Evolutionary conservation across 768 basidiomycete species (phyloP).

Genomic region (Amanita molliuscula): DNA sequence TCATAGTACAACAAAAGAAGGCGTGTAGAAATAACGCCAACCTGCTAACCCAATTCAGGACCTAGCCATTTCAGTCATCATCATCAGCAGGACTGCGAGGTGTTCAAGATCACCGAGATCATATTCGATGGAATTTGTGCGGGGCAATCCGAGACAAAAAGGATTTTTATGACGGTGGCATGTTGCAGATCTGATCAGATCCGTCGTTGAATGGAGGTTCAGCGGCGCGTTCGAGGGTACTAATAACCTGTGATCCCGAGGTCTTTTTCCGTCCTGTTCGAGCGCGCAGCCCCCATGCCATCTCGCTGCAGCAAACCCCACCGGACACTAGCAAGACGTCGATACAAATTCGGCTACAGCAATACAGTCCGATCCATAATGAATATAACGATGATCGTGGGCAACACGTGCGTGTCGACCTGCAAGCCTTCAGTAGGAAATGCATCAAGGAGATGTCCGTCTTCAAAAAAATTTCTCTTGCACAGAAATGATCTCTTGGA

Average conservation of each 20-base stretch:
- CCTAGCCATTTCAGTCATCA: slow-evolving; percentile 18
- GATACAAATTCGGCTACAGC: slow-evolving; percentile 27
- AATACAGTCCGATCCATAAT: slow-evolving; percentile 67
- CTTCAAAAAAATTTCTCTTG: background rate
- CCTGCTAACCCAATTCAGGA: slow-evolving; percentile 46
- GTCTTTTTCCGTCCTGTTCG: slow-evolving; percentile 42
- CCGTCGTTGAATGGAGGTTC: background rate
- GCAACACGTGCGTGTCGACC: slow-evolving; percentile 48
- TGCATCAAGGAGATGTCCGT: background rate
- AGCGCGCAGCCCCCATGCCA: slow-evolving; percentile 37
- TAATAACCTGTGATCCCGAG: slow-evolving; percentile 30
- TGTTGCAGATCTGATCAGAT: slow-evolving; percentile 33
- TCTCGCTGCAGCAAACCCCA: slow-evolving; percentile 23
- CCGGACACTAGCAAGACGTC: background rate
- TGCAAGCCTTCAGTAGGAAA: slow-evolving; percentile 19
- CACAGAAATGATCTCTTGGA: background rate
- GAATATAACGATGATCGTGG: slow-evolving; percentile 46
- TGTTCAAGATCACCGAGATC: background rate
- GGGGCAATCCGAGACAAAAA: slow-evolving; percentile 52
- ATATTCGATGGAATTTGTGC: slow-evolving; percentile 62
- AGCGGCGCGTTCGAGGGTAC: slow-evolving; percentile 11
- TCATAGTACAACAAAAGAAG: slow-evolving; percentile 38
- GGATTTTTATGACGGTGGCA: slow-evolving; percentile 37
- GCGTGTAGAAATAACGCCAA: slow-evolving; percentile 12
- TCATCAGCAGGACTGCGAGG: background rate